Evolutionary conservation across 306 rosid species (phyloP).

Genomic region (Vigna reflexopilosa): DNA sequence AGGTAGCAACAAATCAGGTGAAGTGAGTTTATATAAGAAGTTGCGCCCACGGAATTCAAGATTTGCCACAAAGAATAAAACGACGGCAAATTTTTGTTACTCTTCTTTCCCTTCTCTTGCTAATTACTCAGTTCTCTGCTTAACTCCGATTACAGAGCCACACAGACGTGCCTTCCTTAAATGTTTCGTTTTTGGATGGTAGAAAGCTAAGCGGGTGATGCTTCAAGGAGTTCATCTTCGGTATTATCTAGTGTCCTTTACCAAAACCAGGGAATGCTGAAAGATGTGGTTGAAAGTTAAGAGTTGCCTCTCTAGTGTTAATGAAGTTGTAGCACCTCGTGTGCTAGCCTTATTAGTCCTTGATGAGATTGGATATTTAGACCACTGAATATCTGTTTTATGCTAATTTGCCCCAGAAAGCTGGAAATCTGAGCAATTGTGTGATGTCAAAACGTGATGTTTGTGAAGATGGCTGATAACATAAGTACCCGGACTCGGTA

Average conservation of each 20-base stretch:
- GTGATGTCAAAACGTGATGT: constrained; percentile 56
- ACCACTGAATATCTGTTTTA: constrained; percentile 36
- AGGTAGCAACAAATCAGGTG: too few relatives aligned
- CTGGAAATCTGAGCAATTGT: constrained; percentile 46
- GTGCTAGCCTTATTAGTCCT: constrained; percentile 51
- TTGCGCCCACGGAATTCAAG: background rate
- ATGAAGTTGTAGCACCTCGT: constrained; percentile 50
- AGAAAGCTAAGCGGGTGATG: constrained; percentile 43
- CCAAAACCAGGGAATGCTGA: constrained; percentile 86
- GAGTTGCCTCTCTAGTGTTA: constrained; percentile 52
- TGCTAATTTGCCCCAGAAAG: constrained; percentile 50
- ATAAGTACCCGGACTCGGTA: constrained; percentile 13
- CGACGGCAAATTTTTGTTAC: background rate
- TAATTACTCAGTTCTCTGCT: background rate
- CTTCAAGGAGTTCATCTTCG: constrained; percentile 22
- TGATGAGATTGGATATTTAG: constrained; percentile 60
- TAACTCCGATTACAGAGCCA: background rate
- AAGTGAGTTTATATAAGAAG: too few relatives aligned
- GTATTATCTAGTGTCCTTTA: constrained; percentile 47
- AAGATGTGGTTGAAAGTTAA: constrained; percentile 81
- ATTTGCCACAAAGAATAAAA: constrained; percentile 24
- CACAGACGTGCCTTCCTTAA: constrained; percentile 45
- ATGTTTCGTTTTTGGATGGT: constrained; percentile 17
- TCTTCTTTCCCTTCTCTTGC: background rate
- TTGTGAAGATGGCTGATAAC: constrained; percentile 73